Percentiles rank a stretch among this genome's conserved stretches.
Conservation (phyloP, 2,329 filamentous ascomycete genomes). For the Lachnellula cervina region DNA sequence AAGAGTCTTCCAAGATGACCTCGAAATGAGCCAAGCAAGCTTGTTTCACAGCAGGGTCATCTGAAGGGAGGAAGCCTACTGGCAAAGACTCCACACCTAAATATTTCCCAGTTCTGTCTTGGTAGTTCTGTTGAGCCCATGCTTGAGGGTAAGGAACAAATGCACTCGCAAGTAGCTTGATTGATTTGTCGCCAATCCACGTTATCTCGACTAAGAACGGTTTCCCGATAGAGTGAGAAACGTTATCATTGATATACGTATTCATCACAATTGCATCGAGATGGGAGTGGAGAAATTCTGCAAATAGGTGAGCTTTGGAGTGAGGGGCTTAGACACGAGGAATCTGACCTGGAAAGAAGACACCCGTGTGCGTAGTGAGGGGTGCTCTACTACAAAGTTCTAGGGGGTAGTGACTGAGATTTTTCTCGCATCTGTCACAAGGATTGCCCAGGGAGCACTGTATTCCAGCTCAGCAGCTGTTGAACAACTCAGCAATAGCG, state of each 20-base stretch:
- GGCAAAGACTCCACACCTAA: constrained; percentile 17
- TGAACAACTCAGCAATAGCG: not conserved
- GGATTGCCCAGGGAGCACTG: constrained; percentile 18
- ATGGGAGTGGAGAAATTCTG: constrained; percentile 4
- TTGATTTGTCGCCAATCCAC: constrained; percentile 3
- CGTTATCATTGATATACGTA: constrained; percentile 8
- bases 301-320: not conserved
- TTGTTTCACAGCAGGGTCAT: not conserved
- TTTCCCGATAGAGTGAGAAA: not conserved
- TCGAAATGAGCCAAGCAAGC: constrained; percentile 2
- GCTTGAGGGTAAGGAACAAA: constrained; percentile 10
- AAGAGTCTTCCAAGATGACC: not conserved
- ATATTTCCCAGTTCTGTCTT: constrained; percentile 2
- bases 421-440: constrained; percentile 16
- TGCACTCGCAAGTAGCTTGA: constrained; percentile 5
- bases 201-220: constrained; percentile 1
- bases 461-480: not conserved
- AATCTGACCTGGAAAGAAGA: constrained; percentile 14
- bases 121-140: constrained; percentile 6
- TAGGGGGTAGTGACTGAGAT: not conserved
- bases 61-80: constrained; percentile 7
- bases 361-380: constrained; percentile 3
- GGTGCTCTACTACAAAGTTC: constrained; percentile 13
- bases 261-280: constrained; percentile 6
- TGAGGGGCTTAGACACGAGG: not conserved